phyloP scores from a whole-genome alignment of 345 rosid species.

The Raphanus raphanistrum region DNA sequence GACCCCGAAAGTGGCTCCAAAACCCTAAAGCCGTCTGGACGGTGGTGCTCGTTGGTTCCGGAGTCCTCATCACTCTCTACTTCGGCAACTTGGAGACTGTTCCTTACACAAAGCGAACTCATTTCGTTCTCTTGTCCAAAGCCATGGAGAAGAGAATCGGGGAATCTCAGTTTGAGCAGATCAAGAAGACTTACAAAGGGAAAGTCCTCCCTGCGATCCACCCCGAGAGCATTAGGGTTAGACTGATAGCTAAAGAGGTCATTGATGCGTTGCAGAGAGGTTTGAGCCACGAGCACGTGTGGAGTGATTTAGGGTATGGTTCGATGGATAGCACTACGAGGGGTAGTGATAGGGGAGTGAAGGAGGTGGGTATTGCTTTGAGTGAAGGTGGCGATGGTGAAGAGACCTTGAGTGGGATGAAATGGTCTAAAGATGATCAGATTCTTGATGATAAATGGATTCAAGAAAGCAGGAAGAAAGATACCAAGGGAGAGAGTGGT shows the following conservation, averaged over 20 bases:
- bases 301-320: constrained; percentile 76
- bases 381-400: constrained; percentile 26
- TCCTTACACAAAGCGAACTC: constrained; percentile 81
- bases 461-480: constrained; percentile 65
- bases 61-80: constrained; percentile 54
- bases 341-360: constrained; percentile 37
- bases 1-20: constrained; percentile 61
- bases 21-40: constrained; percentile 59
- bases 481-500: constrained; percentile 46
- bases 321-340: constrained; percentile 42
- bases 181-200: constrained; percentile 60
- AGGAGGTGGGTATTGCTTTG: constrained; percentile 50
- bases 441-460: constrained; percentile 91
- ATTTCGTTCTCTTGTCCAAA: constrained; percentile 74
- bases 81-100: constrained; percentile 76
- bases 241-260: constrained; percentile 65
- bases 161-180: constrained; percentile 62
- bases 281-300: constrained; percentile 61
- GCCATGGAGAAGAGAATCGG: constrained; percentile 65
- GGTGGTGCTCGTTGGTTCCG: constrained; percentile 61
- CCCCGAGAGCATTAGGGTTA: constrained; percentile 77
- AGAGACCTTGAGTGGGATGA: constrained; percentile 24
- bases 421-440: constrained; percentile 73
- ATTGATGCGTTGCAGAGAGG: constrained; percentile 84
- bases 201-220: constrained; percentile 77